phyloP scores from a whole-genome alignment of 148 eudicot species.

The Dianthus caryophyllus region DNA sequence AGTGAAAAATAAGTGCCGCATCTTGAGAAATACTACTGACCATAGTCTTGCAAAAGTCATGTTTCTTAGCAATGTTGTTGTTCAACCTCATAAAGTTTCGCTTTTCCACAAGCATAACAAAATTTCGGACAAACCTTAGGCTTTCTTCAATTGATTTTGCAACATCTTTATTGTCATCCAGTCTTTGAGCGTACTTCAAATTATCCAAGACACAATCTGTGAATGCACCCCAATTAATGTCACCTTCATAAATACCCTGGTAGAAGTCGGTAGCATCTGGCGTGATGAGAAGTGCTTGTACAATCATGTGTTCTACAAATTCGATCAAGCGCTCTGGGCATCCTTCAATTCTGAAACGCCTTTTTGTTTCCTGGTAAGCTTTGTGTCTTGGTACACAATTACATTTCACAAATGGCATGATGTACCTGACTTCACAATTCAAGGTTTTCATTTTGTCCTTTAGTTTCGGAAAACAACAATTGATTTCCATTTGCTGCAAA shows the following conservation, averaged over 20 bases:
- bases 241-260: background rate
- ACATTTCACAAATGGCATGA: background rate
- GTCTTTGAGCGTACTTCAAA: no score
- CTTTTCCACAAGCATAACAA: no score
- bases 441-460: background rate
- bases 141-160: no score
- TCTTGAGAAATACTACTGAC: no score
- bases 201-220: background rate
- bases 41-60: no score
- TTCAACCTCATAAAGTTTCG: no score
- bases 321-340: background rate
- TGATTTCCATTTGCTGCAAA: no score
- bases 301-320: background rate
- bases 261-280: background rate
- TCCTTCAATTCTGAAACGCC: background rate
- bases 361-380: background rate
- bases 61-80: no score
- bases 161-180: no score
- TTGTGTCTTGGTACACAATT: background rate
- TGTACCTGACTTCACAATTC: background rate
- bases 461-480: no score
- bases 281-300: background rate
- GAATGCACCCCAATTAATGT: background rate
- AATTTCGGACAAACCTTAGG: no score
- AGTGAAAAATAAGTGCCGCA: no score